Percentiles rank a stretch among this genome's conserved stretches.
phyloP scores from a whole-genome alignment of 2,329 filamentous ascomycete genomes.

The Penicillium corylophilum region DNA sequence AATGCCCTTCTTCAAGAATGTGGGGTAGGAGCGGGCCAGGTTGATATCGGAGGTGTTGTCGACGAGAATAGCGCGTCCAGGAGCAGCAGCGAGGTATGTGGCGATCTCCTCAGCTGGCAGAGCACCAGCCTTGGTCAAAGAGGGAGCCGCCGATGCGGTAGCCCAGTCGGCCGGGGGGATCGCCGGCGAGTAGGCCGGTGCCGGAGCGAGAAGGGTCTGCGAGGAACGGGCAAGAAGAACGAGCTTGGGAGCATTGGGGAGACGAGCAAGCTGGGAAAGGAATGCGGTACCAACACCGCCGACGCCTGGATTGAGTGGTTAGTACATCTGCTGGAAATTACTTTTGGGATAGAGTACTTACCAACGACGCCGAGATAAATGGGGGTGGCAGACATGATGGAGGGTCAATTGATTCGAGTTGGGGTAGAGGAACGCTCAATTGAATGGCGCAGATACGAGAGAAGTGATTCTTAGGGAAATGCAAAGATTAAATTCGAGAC shows the following conservation, averaged over 20 bases:
- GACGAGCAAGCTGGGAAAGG: constrained; percentile 73
- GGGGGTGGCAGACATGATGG: constrained; percentile 28
- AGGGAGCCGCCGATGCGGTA: constrained; percentile 53
- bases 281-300: constrained; percentile 93
- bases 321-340: background rate
- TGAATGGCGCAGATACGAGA: background rate
- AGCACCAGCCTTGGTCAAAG: constrained; percentile 50
- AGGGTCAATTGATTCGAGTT: background rate
- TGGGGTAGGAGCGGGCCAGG: constrained; percentile 78
- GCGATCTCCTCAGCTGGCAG: constrained; percentile 69
- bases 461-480: background rate
- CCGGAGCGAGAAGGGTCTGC: constrained; percentile 72
- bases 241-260: constrained; percentile 69
- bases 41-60: constrained; percentile 95
- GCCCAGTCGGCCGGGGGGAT: constrained; percentile 60
- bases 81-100: constrained; percentile 74
- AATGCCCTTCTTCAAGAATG: constrained; percentile 76
- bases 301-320: constrained; percentile 55
- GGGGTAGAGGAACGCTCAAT: background rate
- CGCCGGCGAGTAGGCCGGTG: constrained; percentile 65
- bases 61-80: constrained; percentile 76
- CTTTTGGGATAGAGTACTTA: constrained; percentile 17
- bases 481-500: background rate
- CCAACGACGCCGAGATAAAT: constrained; percentile 47
- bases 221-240: constrained; percentile 84